Evolutionary conservation across 805 yeast genomes (phyloP).

Genomic region (Pichia occidentalis): DNA sequence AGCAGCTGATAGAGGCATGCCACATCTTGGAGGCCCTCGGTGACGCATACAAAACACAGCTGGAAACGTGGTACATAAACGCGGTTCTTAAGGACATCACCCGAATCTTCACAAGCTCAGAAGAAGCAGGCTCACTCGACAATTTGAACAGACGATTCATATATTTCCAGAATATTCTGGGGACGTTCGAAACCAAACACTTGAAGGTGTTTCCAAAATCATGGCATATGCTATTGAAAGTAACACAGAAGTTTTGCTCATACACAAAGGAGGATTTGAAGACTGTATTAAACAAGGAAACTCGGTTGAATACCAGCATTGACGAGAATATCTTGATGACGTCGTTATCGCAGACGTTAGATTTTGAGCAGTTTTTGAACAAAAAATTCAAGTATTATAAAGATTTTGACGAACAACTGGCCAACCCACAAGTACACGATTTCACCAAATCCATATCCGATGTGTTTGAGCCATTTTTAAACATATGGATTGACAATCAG

Average conservation of each 20-base stretch:
- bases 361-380: slow-evolving; percentile 72
- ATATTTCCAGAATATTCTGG: slow-evolving; percentile 67
- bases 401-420: slow-evolving; percentile 29
- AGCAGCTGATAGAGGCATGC: slow-evolving; percentile 56
- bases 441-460: slow-evolving; percentile 45
- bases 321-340: slow-evolving; percentile 62
- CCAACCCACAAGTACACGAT: slow-evolving; percentile 23
- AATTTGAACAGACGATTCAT: slow-evolving; percentile 76
- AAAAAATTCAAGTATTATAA: slow-evolving; percentile 47
- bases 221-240: slow-evolving; percentile 64
- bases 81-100: slow-evolving; percentile 66
- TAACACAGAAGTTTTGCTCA: slow-evolving; percentile 59
- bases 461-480: slow-evolving; percentile 79
- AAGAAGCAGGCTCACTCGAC: slow-evolving; percentile 93
- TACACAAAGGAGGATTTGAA: slow-evolving; percentile 63
- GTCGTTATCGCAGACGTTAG: slow-evolving; percentile 69
- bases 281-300: slow-evolving; percentile 39
- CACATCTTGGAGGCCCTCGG: slow-evolving; percentile 62
- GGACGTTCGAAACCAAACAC: slow-evolving; percentile 46
- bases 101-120: slow-evolving; percentile 66
- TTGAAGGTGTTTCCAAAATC: slow-evolving; percentile 52
- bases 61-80: slow-evolving; percentile 68
- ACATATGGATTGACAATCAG: slow-evolving; percentile 83
- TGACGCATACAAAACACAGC: slow-evolving; percentile 46
- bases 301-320: slow-evolving; percentile 27